Evolutionary conservation across 202 grass and related monocot species (phyloP), one percentile per base, ranked within the genome.

Genomic region (Digitaria exilis): DNA sequence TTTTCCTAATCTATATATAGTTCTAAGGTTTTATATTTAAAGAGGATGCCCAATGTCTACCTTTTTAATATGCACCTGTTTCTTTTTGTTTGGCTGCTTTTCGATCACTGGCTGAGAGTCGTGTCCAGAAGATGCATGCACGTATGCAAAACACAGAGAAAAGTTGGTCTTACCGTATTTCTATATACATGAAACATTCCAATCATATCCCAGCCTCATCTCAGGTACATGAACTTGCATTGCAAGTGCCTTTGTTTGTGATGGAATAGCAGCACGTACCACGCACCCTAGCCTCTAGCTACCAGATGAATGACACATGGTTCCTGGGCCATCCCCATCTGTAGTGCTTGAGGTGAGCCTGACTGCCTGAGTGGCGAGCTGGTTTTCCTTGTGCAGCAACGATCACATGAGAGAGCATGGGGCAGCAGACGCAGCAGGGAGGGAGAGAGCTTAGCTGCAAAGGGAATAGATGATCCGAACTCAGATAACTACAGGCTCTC

Each of bases 161-260:
- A 68, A 68, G 60, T 3, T 25, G 63, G 7, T 28, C n/a, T 21
- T 68, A 5, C 60, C 46, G 6, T 49, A 79, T 65, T 66, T 19
- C 60, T 37, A 64, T 34, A 25, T 26, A 50, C 61, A 24, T 66
- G 61, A 52, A 35, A 79, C 77, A 67, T 79, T 79, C 49, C 77
- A 68, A 80, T 80, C 62, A 80, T 42, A 80, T 80, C 49, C 16
- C 48, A 13, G 8, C 28, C 45, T 51, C 17, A 26, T 37, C 21
- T 41, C 19, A 68, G 42, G 21, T 28, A 15, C 21, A 57, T 59
- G 52, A 76, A 68, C 31, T 55, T 39, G 22, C 49, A 34, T 55
- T 42, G 32, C 48, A 68, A n/a, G 14, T 41, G 24, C 14, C 65
- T 45, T 28, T 74, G 45, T 30, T 6, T 69, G 14, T n/a, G 30